A percentile compares a stretch with the other conserved stretches of the same genome.
Conservation (phyloP, 2,329 filamentous ascomycete species). For the Alternaria brassicae region DNA sequence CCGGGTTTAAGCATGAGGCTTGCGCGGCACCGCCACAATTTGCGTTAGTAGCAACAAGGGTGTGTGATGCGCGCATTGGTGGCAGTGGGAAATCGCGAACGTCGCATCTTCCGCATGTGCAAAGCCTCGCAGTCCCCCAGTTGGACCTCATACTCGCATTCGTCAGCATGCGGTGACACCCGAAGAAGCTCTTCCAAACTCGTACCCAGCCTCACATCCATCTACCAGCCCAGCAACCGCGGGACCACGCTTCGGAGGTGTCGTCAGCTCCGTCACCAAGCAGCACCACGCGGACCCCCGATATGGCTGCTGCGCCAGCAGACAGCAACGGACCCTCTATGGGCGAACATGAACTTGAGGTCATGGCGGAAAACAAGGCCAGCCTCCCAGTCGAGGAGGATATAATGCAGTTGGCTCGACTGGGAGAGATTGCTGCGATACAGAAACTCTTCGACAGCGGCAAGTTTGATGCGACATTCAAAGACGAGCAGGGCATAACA, state of each 20-base stretch:
- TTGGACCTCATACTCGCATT: background rate
- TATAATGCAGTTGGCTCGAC: slow-evolving; percentile 91
- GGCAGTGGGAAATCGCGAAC: slow-evolving; percentile 21
- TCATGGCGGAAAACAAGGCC: slow-evolving; percentile 46
- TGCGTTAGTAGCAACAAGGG: slow-evolving; percentile 18
- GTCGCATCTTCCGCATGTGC: slow-evolving; percentile 27
- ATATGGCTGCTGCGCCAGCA: slow-evolving; percentile 36
- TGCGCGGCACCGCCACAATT: slow-evolving; percentile 23
- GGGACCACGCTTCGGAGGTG: slow-evolving; percentile 8
- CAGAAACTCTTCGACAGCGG: slow-evolving; percentile 87
- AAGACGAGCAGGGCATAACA: slow-evolving; percentile 92
- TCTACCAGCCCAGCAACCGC: background rate
- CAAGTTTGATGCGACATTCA: slow-evolving; percentile 81
- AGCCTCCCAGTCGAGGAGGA: slow-evolving; percentile 70
- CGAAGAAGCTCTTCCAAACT: background rate
- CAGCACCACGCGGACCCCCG: slow-evolving; percentile 28
- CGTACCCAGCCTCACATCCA: background rate
- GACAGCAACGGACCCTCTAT: slow-evolving; percentile 34
- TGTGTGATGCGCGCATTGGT: slow-evolving; percentile 28
- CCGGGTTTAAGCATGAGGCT: slow-evolving; percentile 11
- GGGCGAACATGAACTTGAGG: slow-evolving; percentile 47
- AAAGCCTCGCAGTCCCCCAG: slow-evolving; percentile 12
- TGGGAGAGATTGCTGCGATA: slow-evolving; percentile 86
- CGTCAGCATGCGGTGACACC: slow-evolving; percentile 24
- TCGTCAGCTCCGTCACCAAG: slow-evolving; percentile 5